Percentiles rank a stretch among this genome's conserved stretches.
phyloP scores from a whole-genome alignment of 129 eudicot genomes.

The Glebionis coronaria region DNA sequence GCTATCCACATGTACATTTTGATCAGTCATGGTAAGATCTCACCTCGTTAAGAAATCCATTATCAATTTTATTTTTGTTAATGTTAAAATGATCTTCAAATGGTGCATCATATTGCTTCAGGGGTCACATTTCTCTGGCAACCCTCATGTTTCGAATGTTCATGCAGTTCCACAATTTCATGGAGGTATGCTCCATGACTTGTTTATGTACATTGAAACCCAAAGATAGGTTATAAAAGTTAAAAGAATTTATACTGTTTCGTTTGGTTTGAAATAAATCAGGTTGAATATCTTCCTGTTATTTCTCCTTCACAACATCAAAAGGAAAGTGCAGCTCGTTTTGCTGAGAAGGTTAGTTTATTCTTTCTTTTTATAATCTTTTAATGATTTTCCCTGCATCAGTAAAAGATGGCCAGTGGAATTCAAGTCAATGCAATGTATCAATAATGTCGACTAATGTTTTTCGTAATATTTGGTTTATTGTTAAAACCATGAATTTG shows the following conservation, averaged over 20 bases:
- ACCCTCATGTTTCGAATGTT: conserved; percentile 96
- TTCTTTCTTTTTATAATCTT: not conserved
- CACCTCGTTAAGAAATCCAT: not conserved
- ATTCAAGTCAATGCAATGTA: no score
- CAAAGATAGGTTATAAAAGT: not conserved
- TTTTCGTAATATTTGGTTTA: not conserved
- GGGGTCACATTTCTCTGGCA: conserved; percentile 77
- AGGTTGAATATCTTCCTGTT: conserved; percentile 98
- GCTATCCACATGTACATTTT: conserved; percentile 93
- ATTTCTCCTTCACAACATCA: conserved; percentile 58
- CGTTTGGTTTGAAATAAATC: conserved; percentile 15
- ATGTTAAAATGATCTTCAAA: conserved; percentile 4
- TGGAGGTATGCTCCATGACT: conserved; percentile 66
- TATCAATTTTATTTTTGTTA: not conserved
- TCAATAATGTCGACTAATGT: no score
- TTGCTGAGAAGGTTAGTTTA: conserved; percentile 76
- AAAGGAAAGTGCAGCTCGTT: conserved; percentile 61
- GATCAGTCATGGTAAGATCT: conserved; percentile 87
- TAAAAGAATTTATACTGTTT: not conserved
- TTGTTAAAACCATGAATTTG: not conserved
- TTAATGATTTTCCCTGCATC: not conserved
- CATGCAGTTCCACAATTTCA: conserved; percentile 90
- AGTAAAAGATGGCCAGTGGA: conserved; percentile 1
- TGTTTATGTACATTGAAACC: not conserved
- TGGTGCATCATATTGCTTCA: conserved; percentile 25